A percentile compares a stretch with the other conserved stretches of the same genome.
Conservation (phyloP, 73 alveolate species). For the Loxodes magnus region DNA sequence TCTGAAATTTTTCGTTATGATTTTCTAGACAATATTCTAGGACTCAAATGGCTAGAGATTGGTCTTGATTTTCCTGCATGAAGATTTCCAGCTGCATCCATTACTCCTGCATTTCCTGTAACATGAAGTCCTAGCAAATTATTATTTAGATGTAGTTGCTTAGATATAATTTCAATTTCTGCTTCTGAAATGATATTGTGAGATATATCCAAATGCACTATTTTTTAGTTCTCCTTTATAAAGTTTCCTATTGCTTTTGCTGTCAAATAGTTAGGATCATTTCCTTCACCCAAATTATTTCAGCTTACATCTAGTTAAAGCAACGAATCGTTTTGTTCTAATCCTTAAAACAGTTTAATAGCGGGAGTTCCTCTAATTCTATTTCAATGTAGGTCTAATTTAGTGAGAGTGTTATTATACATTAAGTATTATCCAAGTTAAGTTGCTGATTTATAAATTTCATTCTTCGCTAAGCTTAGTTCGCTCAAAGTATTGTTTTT, state of each 20-base stretch:
- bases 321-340: not conserved
- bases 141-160: not conserved
- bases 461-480: not conserved
- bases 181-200: not conserved
- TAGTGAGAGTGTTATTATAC: not conserved
- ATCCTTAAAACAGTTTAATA: slow-evolving; percentile 1
- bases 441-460: not conserved
- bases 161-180: not conserved
- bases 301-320: slow-evolving; percentile 6
- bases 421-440: not conserved
- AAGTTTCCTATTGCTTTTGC: not conserved
- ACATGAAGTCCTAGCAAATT: slow-evolving; percentile 1
- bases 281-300: slow-evolving; percentile 1
- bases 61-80: not conserved
- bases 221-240: not conserved
- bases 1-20: not conserved
- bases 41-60: not conserved
- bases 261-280: not conserved
- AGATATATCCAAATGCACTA: slow-evolving; percentile 8
- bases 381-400: slow-evolving; percentile 12
- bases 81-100: not conserved
- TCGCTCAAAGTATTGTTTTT: not conserved
- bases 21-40: not conserved
- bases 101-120: not conserved
- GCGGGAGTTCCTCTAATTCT: not conserved